Evolutionary conservation across 768 basidiomycete species (phyloP).

Genomic region (Ramaria rubella): DNA sequence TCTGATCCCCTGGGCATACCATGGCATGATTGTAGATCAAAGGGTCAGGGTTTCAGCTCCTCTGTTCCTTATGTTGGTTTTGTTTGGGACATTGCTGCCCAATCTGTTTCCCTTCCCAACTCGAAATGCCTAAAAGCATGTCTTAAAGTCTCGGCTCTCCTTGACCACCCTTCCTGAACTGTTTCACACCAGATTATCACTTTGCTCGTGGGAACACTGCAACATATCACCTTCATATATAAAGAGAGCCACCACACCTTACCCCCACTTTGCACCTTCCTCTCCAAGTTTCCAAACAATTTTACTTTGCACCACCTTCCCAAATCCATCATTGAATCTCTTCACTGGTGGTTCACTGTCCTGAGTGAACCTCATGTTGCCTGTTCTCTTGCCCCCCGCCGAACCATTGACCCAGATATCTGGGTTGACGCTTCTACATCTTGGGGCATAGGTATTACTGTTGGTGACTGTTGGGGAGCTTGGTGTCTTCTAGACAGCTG

Average conservation of each 20-base stretch:
- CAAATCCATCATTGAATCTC: background rate
- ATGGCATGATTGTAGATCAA: background rate
- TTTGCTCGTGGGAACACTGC: background rate
- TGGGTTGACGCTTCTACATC: too few species aligned
- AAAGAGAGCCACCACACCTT: background rate
- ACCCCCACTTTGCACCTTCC: background rate
- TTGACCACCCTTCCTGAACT: background rate
- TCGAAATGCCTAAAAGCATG: background rate
- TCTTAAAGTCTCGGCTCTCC: background rate
- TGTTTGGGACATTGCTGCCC: background rate
- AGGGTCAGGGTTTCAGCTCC: background rate
- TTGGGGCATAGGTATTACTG: too few species aligned
- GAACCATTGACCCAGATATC: conserved; percentile 20
- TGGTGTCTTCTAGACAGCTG: conserved; percentile 33
- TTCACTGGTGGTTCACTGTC: background rate
- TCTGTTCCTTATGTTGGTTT: background rate
- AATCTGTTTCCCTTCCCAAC: background rate
- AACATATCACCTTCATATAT: background rate
- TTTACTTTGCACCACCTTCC: background rate
- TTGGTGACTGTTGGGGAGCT: conserved; percentile 31
- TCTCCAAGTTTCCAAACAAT: background rate
- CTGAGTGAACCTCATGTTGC: too few species aligned
- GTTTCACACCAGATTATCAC: background rate
- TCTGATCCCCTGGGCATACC: too few species aligned
- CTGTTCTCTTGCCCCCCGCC: conserved; percentile 1